These are phyloP conservation scores for Rhododendron ovatum DNA, from an alignment of 148 eudicot genomes.

Conservation along the genomic window DNA sequence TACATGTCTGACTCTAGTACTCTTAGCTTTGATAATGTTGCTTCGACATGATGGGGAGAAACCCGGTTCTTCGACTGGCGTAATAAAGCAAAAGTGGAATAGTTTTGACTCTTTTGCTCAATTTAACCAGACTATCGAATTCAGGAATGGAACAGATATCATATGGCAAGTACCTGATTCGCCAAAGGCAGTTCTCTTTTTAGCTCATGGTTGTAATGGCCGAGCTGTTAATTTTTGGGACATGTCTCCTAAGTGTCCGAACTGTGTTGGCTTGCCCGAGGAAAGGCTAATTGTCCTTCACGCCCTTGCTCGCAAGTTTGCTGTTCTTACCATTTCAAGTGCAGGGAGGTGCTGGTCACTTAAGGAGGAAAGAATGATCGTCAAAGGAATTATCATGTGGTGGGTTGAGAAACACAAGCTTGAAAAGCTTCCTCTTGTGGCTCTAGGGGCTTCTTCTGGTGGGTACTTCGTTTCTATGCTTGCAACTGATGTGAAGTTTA, in stretches of 20 bases:
- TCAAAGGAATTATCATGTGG: constrained; percentile 42
- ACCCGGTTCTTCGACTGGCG: constrained; percentile 13
- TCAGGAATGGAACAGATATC: constrained; percentile 48
- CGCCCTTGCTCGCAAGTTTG: constrained; percentile 63
- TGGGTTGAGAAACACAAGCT: constrained; percentile 59
- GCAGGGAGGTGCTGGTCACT: constrained; percentile 66
- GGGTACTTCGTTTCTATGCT: constrained; percentile 86
- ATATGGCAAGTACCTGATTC: constrained; percentile 78
- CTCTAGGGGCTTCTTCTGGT: constrained; percentile 95
- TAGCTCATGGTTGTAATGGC: constrained; percentile 90
- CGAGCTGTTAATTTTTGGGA: constrained; percentile 80
- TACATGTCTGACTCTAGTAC: constrained; percentile 23
- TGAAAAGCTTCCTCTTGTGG: constrained; percentile 63
- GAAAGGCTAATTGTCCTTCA: constrained; percentile 66
- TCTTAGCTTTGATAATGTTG: constrained; percentile 23
- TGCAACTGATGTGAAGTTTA: constrained; percentile 59
- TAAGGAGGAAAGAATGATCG: constrained; percentile 43
- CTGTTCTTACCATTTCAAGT: constrained; percentile 66
- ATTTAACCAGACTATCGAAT: constrained; percentile 46
- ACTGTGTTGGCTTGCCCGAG: constrained; percentile 86
- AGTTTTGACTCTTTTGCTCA: constrained; percentile 29
- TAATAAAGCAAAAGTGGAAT: constrained; percentile 25
- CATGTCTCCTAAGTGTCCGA: constrained; percentile 40
- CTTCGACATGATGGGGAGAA: constrained; percentile 17
- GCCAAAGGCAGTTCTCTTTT: constrained; percentile 66